Conservation (phyloP, 75 land plant genomes). For the Chamaecyparis obtusa region DNA sequence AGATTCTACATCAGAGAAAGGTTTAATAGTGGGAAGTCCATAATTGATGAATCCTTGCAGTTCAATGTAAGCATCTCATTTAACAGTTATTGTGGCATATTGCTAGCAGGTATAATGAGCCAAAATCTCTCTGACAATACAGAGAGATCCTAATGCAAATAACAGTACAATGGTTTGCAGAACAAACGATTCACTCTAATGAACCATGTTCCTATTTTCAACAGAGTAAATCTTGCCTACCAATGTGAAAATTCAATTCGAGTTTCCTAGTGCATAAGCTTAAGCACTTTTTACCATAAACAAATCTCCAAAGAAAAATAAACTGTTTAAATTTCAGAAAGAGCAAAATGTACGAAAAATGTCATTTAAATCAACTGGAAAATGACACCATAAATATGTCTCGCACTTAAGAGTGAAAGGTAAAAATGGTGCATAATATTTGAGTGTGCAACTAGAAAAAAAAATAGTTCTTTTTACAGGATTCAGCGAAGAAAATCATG, state of each 20-base stretch:
- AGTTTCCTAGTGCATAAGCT: neutral
- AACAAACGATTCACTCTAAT: neutral
- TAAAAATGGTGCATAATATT: too few relatives aligned
- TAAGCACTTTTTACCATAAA: neutral
- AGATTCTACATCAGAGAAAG: too few relatives aligned
- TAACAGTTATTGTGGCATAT: neutral
- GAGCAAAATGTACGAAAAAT: neutral
- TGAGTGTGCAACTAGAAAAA: too few relatives aligned
- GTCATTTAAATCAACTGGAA: neutral
- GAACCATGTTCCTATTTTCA: neutral
- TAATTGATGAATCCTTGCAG: neutral
- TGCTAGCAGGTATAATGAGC: neutral
- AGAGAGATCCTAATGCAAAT: conserved; percentile 5
- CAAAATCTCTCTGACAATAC: neutral
- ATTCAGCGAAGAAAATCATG: too few relatives aligned
- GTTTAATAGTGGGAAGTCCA: neutral
- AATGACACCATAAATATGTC: too few relatives aligned
- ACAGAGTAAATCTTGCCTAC: neutral
- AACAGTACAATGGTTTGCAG: neutral
- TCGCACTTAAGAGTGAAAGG: too few relatives aligned
- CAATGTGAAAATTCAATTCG: neutral
- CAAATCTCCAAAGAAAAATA: neutral
- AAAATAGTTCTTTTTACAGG: too few relatives aligned
- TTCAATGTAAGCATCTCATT: neutral
- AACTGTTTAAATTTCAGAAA: neutral